Base-by-base conservation (phyloP, 139 green algal genomes). In the Chlorella sp. region DNA sequence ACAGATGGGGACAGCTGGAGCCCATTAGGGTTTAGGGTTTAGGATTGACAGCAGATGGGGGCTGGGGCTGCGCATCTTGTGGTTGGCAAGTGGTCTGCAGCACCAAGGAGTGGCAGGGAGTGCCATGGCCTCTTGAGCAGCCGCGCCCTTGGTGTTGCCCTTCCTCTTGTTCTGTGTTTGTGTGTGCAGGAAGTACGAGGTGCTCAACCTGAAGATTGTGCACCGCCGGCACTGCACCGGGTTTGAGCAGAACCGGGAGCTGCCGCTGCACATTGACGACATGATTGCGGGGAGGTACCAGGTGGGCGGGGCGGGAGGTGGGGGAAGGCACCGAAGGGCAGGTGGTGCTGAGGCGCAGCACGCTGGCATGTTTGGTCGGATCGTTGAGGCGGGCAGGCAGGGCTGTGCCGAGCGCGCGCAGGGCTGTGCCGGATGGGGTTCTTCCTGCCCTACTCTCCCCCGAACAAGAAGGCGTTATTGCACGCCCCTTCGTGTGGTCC, bases 161-260 rank as follows among this genome's bases (percentile, higher is more conserved):
- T 11, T 32, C 81, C 53, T 24, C 5, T 57, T 5, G 7, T 57
- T 57, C 48, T 57, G 7, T 57, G 48, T 57, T 5, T 57, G 48
- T 57, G 14, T 15, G 32, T 48, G 85, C 86, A 85, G 86, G 30
- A 85, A 94, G 88, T 99, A 97, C 86, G 96, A 98, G 92, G 91
- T 95, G 12, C 92, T 99, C 83, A 90, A 95, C 75, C 91, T 99
- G 78, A 93, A 93, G 48, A 89, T 99, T 30, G 95, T 97, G 42
- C 92, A 92, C 88, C 87, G 90, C 61, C 91, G 93, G 15, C 86
- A 92, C 1, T 93, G 84, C 84, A 99, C 97, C 3, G 97, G 97
- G 42, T 99, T 99, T 89, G 97, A 99, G 93, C 96, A 97, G 90
- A 94, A 88, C 34, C 98, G 98, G 91, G 97, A 99, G 86, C 96